These are phyloP conservation scores for Zygosaccharomyces gambellarensis DNA, from an alignment of 805 yeast genomes.

Conservation along the genomic window DNA sequence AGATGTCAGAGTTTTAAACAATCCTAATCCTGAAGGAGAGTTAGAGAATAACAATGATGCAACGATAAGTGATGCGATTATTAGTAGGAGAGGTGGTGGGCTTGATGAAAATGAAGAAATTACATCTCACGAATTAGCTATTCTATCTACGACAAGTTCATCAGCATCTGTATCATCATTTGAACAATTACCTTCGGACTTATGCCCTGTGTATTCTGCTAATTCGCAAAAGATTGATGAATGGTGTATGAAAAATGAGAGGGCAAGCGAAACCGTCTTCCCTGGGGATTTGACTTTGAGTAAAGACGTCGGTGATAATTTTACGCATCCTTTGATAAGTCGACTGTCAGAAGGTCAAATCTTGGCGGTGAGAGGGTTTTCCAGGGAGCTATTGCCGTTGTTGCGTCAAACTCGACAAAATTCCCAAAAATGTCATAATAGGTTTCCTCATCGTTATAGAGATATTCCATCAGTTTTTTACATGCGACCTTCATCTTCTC, in stretches of 20 bases:
- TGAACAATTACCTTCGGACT: conserved; percentile 2
- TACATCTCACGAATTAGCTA: conserved; percentile 20
- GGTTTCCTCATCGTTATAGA: conserved; percentile 9
- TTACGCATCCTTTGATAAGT: conserved; percentile 10
- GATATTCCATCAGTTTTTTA: conserved; percentile 19
- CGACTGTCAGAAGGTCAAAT: conserved; percentile 12
- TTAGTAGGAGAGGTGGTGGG: conserved; percentile 10
- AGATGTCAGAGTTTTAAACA: conserved; percentile 17
- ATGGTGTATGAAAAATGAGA: conserved; percentile 22
- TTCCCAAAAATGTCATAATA: background rate
- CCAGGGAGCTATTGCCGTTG: conserved; percentile 18
- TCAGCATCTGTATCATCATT: conserved; percentile 7
- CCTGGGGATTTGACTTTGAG: background rate
- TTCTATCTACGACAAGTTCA: conserved; percentile 19
- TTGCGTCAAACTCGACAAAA: conserved; percentile 13
- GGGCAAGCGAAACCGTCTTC: conserved; percentile 8
- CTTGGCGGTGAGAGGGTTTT: conserved; percentile 11
- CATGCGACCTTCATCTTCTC: background rate
- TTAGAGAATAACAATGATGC: background rate
- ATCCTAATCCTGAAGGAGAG: conserved; percentile 9
- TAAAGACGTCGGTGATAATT: conserved; percentile 8
- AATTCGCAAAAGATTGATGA: conserved; percentile 25
- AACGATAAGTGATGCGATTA: conserved; percentile 12
- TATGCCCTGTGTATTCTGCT: conserved; percentile 7
- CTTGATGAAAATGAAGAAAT: conserved; percentile 13